These are phyloP conservation scores for Alternaria postmessia DNA, from an alignment of 2,329 filamentous ascomycete genomes.

Conservation along the genomic window DNA sequence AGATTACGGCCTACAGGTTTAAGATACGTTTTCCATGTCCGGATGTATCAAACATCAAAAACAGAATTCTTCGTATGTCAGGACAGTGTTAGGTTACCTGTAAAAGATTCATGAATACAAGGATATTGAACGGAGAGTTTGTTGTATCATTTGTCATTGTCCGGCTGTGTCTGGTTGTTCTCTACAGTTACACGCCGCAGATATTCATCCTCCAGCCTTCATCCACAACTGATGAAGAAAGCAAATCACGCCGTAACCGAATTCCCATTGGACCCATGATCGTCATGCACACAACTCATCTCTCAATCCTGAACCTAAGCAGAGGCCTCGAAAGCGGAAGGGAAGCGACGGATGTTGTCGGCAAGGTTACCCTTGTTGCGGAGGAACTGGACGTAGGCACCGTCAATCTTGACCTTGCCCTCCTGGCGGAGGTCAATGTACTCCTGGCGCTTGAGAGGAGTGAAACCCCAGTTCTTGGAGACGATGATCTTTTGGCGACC, in stretches of 20 bases:
- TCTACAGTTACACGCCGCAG: constrained; percentile 40
- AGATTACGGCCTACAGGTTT: not conserved
- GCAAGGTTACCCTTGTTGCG: constrained; percentile 87
- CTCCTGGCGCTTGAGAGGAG: constrained; percentile 94
- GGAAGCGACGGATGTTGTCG: constrained; percentile 93
- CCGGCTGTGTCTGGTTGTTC: constrained; percentile 38
- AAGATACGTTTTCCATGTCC: not conserved
- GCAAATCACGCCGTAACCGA: constrained; percentile 50
- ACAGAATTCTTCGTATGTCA: not conserved
- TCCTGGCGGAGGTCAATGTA: constrained; percentile 95
- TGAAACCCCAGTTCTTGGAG: constrained; percentile 99
- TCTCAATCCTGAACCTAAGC: constrained; percentile 39
- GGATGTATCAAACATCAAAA: not conserved
- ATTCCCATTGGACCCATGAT: constrained; percentile 48
- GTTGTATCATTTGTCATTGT: constrained; percentile 47
- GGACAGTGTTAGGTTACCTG: not conserved
- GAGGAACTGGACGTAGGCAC: constrained; percentile 99
- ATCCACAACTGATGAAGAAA: constrained; percentile 46
- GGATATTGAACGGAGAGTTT: not conserved
- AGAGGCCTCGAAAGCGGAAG: constrained; percentile 76
- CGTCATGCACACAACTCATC: constrained; percentile 35
- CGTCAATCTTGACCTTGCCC: constrained; percentile 93
- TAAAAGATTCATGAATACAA: not conserved
- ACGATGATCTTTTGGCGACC: constrained; percentile 99
- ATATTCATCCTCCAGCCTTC: constrained; percentile 38